phyloP scores from a whole-genome alignment of 768 basidiomycete species.

The Lyophyllum semitale region DNA sequence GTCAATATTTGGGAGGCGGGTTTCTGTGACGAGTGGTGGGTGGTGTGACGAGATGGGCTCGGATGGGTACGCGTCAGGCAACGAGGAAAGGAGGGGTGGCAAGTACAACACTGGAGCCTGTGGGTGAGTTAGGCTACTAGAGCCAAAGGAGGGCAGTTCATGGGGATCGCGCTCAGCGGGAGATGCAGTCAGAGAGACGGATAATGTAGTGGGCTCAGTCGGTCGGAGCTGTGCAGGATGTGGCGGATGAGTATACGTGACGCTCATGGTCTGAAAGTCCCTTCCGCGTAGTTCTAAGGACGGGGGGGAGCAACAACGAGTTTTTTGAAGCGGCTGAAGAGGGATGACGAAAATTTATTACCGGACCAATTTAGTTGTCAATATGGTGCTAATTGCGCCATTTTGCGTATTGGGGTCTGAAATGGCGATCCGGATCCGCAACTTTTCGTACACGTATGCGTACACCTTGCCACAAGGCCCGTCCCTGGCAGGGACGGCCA shows the following conservation, averaged over 20 bases:
- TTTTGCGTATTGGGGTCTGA: constrained; percentile 12
- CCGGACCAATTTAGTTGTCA: constrained; percentile 1
- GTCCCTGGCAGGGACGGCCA: background rate
- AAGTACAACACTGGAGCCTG: constrained; percentile 69
- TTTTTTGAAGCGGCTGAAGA: background rate
- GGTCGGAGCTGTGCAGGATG: constrained; percentile 22
- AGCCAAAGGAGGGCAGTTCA: constrained; percentile 51
- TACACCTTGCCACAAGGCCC: background rate
- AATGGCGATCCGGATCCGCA: constrained; percentile 12
- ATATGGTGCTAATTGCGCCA: constrained; percentile 20
- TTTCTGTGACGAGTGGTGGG: constrained; percentile 62
- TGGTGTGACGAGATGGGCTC: constrained; percentile 27
- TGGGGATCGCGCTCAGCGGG: constrained; percentile 51
- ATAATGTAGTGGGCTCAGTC: background rate
- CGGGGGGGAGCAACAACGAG: background rate
- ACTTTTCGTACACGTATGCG: background rate
- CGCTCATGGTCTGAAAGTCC: constrained; percentile 20
- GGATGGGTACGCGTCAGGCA: constrained; percentile 48
- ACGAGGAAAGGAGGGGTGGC: constrained; percentile 80
- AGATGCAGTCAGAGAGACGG: background rate
- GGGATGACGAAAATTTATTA: background rate
- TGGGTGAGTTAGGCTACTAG: constrained; percentile 33
- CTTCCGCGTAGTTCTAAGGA: background rate
- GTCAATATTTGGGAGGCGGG: constrained; percentile 84
- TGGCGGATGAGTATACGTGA: constrained; percentile 33